phyloP scores from a whole-genome alignment of 2,329 filamentous ascomycete species.

The Calonectria ilicicola region DNA sequence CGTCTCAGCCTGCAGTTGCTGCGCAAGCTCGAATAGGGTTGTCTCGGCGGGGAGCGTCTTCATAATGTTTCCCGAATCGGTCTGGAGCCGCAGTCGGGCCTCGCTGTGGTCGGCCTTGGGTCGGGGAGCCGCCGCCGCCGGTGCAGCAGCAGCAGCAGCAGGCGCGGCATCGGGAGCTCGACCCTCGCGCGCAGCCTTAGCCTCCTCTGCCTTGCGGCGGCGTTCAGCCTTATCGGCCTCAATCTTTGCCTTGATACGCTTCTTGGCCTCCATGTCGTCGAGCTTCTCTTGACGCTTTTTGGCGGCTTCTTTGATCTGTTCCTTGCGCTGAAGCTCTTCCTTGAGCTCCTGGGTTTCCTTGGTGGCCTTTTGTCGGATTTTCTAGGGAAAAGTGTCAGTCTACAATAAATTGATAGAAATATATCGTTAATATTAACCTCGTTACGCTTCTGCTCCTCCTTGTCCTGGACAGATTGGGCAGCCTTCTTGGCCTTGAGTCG shows the following conservation, averaged over 20 bases:
- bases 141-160: slow-evolving; percentile 59
- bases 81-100: slow-evolving; percentile 85
- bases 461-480: slow-evolving; percentile 76
- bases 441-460: slow-evolving; percentile 85
- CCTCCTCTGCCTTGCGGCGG: slow-evolving; percentile 83
- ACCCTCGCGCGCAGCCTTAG: slow-evolving; percentile 90
- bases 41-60: slow-evolving; percentile 92
- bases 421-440: slow-evolving; percentile 71
- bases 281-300: slow-evolving; percentile 89
- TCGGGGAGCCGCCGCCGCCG: slow-evolving; percentile 64
- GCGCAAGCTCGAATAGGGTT: slow-evolving; percentile 91
- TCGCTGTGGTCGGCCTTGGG: slow-evolving; percentile 81
- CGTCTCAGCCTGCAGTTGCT: slow-evolving; percentile 78
- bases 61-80: slow-evolving; percentile 77
- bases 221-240: slow-evolving; percentile 94
- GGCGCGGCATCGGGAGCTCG: slow-evolving; percentile 61
- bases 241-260: slow-evolving; percentile 91
- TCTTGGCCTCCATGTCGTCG: slow-evolving; percentile 87
- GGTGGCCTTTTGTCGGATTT: slow-evolving; percentile 86
- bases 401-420: slow-evolving; percentile 1
- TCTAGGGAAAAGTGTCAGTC: slow-evolving; percentile 49
- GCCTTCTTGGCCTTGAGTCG: slow-evolving; percentile 80
- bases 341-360: slow-evolving; percentile 90
- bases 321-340: slow-evolving; percentile 87
- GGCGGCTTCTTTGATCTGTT: slow-evolving; percentile 91